Evolutionary conservation across 2,329 filamentous ascomycete species (phyloP).

Genomic region (Coccinonectria pachysandricola): DNA sequence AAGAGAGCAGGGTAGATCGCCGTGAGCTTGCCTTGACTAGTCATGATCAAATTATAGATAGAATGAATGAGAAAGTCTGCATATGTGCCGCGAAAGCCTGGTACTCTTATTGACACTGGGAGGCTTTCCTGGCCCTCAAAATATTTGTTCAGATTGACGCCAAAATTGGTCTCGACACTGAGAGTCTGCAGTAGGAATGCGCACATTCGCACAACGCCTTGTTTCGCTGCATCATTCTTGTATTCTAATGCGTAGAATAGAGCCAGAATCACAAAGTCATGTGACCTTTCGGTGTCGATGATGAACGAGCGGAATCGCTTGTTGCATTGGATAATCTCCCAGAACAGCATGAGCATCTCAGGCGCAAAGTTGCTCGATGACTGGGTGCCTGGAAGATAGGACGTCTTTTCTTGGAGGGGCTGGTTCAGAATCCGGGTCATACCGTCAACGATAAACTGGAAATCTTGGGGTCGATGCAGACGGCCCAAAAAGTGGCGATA

Average conservation of each 20-base stretch:
- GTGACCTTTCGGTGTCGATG: constrained; percentile 84
- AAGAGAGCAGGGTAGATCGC: constrained; percentile 87
- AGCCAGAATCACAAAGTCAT: constrained; percentile 85
- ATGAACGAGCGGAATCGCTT: constrained; percentile 95
- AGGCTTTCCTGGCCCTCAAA: constrained; percentile 86
- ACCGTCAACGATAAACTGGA: constrained; percentile 92
- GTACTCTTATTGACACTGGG: constrained; percentile 69
- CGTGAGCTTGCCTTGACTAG: constrained; percentile 79
- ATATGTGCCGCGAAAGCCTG: constrained; percentile 80
- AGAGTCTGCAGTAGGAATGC: constrained; percentile 93
- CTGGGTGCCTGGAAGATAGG: constrained; percentile 80
- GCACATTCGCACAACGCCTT: constrained; percentile 92
- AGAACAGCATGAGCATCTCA: constrained; percentile 94
- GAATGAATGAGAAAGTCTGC: constrained; percentile 93
- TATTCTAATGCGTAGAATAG: constrained; percentile 90
- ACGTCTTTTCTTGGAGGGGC: constrained; percentile 77
- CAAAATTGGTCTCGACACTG: constrained; percentile 87
- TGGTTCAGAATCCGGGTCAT: constrained; percentile 90
- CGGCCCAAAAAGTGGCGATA: constrained; percentile 88
- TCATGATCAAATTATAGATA: constrained; percentile 83
- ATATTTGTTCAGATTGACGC: constrained; percentile 74
- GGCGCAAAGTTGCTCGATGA: constrained; percentile 76
- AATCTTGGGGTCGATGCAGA: constrained; percentile 87
- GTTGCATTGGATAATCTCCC: constrained; percentile 96
- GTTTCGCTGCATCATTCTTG: constrained; percentile 74